Evolutionary conservation across 148 eudicot species (phyloP), one percentile per base, ranked within the genome.

Genomic region (Rhododendron mucronatum): DNA sequence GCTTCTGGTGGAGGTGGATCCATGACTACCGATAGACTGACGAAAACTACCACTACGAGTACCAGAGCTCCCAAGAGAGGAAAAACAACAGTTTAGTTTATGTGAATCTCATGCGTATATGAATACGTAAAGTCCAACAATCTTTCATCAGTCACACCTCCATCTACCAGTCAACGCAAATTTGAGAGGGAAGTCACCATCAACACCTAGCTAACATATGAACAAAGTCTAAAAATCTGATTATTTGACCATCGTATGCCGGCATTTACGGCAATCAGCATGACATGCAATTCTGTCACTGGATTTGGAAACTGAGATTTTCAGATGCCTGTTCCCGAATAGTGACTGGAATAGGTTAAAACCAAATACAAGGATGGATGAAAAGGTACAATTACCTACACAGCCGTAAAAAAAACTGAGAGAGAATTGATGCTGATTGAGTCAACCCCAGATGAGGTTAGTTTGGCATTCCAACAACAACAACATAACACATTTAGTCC

Each of bases 91-190:
- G 30, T 81, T 81, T 55, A 23, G 35, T 82, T 33, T 4, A 18
- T 50, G 77, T 41, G 9, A 41, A 45, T 59, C 85, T 26, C 26
- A 11, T 67, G 73, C 1, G 35, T 26, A 11, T 67, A 2, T 67
- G 74, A 11, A 9, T 26, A 11, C 15, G 28, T n/a, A 11, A 67
- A 26, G 74, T 26, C 5, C 85, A 83, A 8, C 85, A 44, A 45
- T 61, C 77, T 26, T 44, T 83, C 85, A 15, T 45, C 84, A 45
- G 57, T 65, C 85, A 65, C 39, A 14, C 51, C n/a, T 23, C 55
- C 84, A 83, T 65, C 85, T 45, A 83, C 85, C 77, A 83, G 28
- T 83, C 85, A 83, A 83, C 12, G 71, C 84, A 81, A 35, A 3
- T 35, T 26, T 41, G 6, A 53, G 55, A 37, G 18, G 7, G 45